Percentiles rank a stretch among this genome's conserved stretches.
Evolutionary conservation across 768 basidiomycete genomes (phyloP).

Genomic region (Pisolithus orientalis): DNA sequence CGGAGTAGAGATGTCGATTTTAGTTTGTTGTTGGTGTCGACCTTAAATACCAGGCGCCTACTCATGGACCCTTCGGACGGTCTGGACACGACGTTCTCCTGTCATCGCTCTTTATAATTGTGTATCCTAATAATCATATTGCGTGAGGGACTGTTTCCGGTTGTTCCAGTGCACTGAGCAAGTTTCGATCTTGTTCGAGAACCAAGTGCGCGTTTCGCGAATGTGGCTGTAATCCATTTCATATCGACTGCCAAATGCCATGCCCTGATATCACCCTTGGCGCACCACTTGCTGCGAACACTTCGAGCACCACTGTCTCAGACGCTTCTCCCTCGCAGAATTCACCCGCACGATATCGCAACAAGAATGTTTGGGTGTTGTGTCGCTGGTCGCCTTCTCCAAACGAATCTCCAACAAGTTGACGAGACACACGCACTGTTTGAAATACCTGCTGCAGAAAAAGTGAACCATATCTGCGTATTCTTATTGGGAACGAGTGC

Average conservation of each 20-base stretch:
- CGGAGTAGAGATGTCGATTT: constrained; percentile 16
- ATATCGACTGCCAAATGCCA: too few relatives aligned
- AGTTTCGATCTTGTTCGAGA: neutral
- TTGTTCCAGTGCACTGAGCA: neutral
- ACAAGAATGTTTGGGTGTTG: constrained; percentile 68
- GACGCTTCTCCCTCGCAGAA: neutral
- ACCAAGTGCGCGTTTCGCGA: too few relatives aligned
- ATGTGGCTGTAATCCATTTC: too few relatives aligned
- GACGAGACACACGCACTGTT: constrained; percentile 82
- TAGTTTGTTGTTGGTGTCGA: neutral
- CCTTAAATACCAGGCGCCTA: neutral
- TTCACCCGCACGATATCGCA: neutral
- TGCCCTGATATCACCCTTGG: too few relatives aligned
- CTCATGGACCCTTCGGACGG: neutral
- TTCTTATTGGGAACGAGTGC: constrained; percentile 75
- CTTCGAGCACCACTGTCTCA: neutral
- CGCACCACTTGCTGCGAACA: too few relatives aligned
- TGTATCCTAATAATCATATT: neutral
- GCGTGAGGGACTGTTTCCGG: too few relatives aligned
- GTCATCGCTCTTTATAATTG: neutral
- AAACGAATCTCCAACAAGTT: constrained; percentile 75
- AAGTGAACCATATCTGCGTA: constrained; percentile 81
- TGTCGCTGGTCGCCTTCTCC: constrained; percentile 70
- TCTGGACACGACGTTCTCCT: neutral
- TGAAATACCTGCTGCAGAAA: constrained; percentile 60